These are phyloP conservation scores for Kodamaea sp. DNA, from an alignment of 1,139 yeast species.

Conservation along the genomic window DNA sequence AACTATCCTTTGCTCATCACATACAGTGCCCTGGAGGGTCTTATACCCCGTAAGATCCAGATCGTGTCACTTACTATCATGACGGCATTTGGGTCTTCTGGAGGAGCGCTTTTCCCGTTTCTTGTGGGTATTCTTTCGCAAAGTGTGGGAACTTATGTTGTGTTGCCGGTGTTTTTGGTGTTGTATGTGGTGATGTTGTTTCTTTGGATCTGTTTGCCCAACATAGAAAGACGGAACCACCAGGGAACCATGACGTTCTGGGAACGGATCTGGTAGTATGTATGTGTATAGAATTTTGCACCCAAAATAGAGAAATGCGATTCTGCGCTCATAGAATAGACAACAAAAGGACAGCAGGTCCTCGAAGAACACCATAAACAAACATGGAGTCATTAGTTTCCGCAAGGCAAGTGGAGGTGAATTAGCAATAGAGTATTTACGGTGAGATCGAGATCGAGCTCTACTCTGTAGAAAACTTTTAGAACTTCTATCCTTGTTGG, in stretches of 20 bases:
- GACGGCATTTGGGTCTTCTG: conserved; percentile 61
- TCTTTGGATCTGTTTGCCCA: conserved; percentile 50
- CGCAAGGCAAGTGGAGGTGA: too few species aligned
- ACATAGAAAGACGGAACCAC: conserved; percentile 18
- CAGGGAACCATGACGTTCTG: conserved; percentile 10
- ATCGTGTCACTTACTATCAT: conserved; percentile 52
- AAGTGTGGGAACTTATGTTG: conserved; percentile 49
- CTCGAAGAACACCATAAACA: too few species aligned
- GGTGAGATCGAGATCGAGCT: too few species aligned
- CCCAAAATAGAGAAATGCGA: too few species aligned
- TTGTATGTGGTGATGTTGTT: conserved; percentile 38
- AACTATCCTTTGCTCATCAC: conserved; percentile 54
- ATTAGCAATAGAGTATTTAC: too few species aligned
- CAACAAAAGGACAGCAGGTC: too few species aligned
- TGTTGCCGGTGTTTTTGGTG: conserved; percentile 50
- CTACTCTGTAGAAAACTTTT: too few species aligned
- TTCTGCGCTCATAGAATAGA: too few species aligned
- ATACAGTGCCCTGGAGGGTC: conserved; percentile 33
- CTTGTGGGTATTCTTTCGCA: conserved; percentile 55
- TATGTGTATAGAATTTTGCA: too few species aligned
- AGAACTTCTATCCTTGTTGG: too few species aligned
- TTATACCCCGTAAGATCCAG: conserved; percentile 55
- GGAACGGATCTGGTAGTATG: conserved; percentile 19
- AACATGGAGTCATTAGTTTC: too few species aligned
- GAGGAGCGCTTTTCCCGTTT: conserved; percentile 65